Percentiles rank a stretch among this genome's conserved stretches.
Evolutionary conservation across 495 filamentous ascomycete genomes (phyloP).

Genomic region (Daldinia decipiens): DNA sequence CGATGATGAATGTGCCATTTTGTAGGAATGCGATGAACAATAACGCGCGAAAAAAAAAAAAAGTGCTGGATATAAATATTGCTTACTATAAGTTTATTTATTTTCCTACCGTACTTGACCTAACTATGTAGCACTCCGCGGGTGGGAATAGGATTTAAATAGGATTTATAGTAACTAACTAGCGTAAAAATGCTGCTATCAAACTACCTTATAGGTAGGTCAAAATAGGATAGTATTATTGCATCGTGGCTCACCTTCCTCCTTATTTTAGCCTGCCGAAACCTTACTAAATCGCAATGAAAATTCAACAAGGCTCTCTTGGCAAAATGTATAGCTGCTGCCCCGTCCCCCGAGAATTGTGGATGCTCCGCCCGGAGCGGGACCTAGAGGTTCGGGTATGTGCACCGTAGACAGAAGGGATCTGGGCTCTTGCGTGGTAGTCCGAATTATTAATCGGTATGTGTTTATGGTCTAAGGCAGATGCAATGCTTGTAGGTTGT

Average conservation of each 20-base stretch:
- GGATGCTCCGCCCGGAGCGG: constrained; percentile 43
- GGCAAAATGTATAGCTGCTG: constrained; percentile 14
- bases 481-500: constrained; percentile 24
- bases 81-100: constrained; percentile 22
- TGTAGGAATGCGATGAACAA: constrained; percentile 34
- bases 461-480: neutral
- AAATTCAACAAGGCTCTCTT: constrained; percentile 17
- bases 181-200: neutral
- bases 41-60: constrained; percentile 28
- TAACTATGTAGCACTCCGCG: constrained; percentile 1
- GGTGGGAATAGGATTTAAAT: neutral
- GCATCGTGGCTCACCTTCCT: constrained; percentile 28
- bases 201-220: neutral
- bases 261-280: constrained; percentile 30
- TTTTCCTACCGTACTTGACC: constrained; percentile 6
- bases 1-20: constrained; percentile 34
- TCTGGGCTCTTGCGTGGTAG: neutral
- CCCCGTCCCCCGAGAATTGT: constrained; percentile 33
- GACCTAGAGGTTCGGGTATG: constrained; percentile 35
- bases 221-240: constrained; percentile 28
- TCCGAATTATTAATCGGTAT: neutral
- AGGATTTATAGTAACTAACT: neutral
- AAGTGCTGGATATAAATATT: constrained; percentile 2
- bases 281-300: constrained; percentile 23
- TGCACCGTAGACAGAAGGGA: constrained; percentile 35